Evolutionary conservation across 495 filamentous ascomycete genomes (phyloP).

Genomic region (Aspergillus homomorphus): DNA sequence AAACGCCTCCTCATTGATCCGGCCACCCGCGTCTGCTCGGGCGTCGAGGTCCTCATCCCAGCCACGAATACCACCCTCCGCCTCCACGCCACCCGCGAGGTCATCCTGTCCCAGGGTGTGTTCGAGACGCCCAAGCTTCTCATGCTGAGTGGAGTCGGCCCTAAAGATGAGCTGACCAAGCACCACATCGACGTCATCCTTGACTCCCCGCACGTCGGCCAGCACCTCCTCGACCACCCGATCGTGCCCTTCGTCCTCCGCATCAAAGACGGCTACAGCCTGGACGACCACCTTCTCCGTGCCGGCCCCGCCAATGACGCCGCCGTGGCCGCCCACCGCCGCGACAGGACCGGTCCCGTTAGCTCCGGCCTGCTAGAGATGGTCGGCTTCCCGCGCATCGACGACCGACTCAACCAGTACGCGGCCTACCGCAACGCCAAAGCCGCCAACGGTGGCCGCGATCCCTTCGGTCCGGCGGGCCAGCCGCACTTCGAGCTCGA

Average conservation of each 20-base stretch:
- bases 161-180: slow-evolving; percentile 41
- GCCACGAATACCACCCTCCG: slow-evolving; percentile 17
- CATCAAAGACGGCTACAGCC: slow-evolving; percentile 52
- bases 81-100: slow-evolving; percentile 42
- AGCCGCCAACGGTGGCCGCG: slow-evolving; percentile 47
- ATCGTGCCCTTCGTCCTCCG: slow-evolving; percentile 53
- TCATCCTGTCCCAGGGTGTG: slow-evolving; percentile 44
- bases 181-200: slow-evolving; percentile 47
- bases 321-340: slow-evolving; percentile 44
- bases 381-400: slow-evolving; percentile 56
- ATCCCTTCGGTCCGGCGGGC: slow-evolving; percentile 57
- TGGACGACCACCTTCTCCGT: slow-evolving; percentile 54
- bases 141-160: slow-evolving; percentile 48
- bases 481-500: slow-evolving; percentile 67
- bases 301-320: slow-evolving; percentile 43
- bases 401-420: slow-evolving; percentile 46
- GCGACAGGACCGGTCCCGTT: slow-evolving; percentile 48
- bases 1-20: slow-evolving; percentile 54
- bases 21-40: slow-evolving; percentile 27
- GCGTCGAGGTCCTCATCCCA: slow-evolving; percentile 51
- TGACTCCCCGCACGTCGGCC: slow-evolving; percentile 49
- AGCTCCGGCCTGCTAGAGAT: slow-evolving; percentile 53
- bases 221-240: slow-evolving; percentile 58
- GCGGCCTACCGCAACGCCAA: slow-evolving; percentile 50
- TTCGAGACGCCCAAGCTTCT: slow-evolving; percentile 49